Evolutionary conservation across 768 basidiomycete species (phyloP).

Genomic region (Chalciporus chontae): DNA sequence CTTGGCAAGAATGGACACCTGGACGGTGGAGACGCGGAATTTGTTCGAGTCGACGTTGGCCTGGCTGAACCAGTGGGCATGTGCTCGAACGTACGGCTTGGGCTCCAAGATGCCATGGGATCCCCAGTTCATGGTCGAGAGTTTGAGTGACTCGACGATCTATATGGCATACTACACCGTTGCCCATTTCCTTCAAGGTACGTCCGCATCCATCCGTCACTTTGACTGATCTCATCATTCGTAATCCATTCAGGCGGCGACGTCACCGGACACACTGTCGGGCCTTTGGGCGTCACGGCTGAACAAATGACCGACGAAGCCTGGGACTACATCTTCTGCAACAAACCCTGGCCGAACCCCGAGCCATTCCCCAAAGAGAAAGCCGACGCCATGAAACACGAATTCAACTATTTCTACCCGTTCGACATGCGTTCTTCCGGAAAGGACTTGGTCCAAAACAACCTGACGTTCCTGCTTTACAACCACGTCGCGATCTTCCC

Average conservation of each 20-base stretch:
- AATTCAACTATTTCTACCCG: conserved; percentile 97
- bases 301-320: conserved; percentile 97
- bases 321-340: conserved; percentile 91
- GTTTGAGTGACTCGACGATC: conserved; percentile 94
- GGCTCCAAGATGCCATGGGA: conserved; percentile 98
- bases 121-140: conserved; percentile 93
- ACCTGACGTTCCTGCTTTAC: conserved; percentile 92
- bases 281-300: conserved; percentile 79
- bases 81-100: conserved; percentile 95
- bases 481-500: conserved; percentile 92
- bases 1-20: conserved; percentile 84
- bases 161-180: conserved; percentile 99
- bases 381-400: conserved; percentile 80
- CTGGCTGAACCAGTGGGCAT: conserved; percentile 99
- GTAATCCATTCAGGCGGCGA: conserved; percentile 47
- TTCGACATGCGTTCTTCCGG: conserved; percentile 97
- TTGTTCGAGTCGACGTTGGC: conserved; percentile 86
- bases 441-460: conserved; percentile 94
- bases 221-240: conserved; percentile 4
- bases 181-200: conserved; percentile 85
- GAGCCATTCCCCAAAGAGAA: conserved; percentile 71
- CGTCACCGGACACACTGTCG: conserved; percentile 75
- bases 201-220: conserved; percentile 14
- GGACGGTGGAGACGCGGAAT: conserved; percentile 88
- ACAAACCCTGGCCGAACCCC: conserved; percentile 69